These are phyloP conservation scores for Trichoderma koningii DNA, from an alignment of 2,329 filamentous ascomycete species.

Conservation along the genomic window DNA sequence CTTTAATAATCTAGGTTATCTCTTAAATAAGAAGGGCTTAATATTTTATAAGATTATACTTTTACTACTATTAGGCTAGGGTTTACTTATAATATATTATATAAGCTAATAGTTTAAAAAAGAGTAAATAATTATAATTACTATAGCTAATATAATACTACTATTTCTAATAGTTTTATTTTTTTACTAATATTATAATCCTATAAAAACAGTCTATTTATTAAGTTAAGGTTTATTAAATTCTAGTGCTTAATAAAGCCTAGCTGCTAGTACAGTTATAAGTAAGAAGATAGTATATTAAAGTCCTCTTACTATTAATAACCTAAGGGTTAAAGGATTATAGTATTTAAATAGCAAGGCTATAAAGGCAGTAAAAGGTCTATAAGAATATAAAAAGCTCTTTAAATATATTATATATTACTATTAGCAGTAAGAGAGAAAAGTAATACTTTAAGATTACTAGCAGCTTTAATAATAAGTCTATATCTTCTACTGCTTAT, in stretches of 20 bases:
- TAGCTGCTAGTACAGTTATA: background rate
- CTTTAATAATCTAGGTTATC: too few species aligned
- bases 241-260: background rate
- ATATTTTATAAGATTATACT: too few species aligned
- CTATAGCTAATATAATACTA: background rate
- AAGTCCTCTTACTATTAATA: background rate
- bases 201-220: background rate
- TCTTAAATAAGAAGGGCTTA: too few species aligned
- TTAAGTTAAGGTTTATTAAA: background rate
- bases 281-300: background rate
- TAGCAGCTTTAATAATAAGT: background rate
- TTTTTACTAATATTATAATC: background rate
- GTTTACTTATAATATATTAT: too few species aligned
- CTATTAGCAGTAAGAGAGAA: background rate
- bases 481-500: too few species aligned
- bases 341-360: background rate
- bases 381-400: background rate
- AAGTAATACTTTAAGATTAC: background rate
- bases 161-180: background rate
- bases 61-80: too few species aligned
- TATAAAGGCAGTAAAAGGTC: background rate
- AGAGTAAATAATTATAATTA: too few species aligned
- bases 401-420: background rate
- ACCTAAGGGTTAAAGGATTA: background rate
- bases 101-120: too few species aligned